Conservation (phyloP, 2,329 filamentous ascomycete genomes). For the Colletotrichum sp. region DNA sequence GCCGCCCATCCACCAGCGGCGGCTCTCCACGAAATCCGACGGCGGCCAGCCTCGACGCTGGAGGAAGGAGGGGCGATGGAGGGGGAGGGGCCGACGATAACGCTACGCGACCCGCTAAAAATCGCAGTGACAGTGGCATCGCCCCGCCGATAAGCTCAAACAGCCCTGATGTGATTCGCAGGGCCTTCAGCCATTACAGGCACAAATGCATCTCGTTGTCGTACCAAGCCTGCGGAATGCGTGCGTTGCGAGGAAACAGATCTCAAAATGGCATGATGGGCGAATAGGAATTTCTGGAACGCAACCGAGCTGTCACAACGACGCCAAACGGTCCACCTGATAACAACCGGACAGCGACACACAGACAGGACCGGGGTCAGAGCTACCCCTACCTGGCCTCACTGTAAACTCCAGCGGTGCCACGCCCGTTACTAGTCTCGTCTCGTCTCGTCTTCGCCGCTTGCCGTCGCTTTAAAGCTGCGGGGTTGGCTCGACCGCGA, state of each 20-base stretch:
- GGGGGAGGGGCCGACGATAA: conserved; percentile 4
- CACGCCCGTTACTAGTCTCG: neutral
- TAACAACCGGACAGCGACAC: neutral
- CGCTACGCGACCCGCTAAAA: conserved; percentile 3
- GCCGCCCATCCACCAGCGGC: neutral
- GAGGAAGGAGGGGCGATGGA: neutral
- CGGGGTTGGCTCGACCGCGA: neutral
- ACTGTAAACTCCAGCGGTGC: neutral
- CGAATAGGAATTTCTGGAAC: neutral
- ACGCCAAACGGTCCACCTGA: neutral
- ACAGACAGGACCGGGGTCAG: neutral
- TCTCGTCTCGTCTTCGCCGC: conserved; percentile 5
- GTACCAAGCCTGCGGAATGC: neutral
- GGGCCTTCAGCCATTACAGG: neutral
- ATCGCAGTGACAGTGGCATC: neutral
- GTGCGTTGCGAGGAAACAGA: neutral
- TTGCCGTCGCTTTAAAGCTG: conserved; percentile 1
- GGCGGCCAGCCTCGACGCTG: neutral
- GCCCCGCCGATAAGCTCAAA: conserved; percentile 16
- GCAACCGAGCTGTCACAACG: neutral
- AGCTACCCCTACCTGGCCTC: neutral
- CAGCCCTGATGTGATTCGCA: conserved; percentile 5
- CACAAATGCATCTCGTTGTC: neutral
- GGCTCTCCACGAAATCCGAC: neutral
- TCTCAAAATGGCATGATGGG: neutral